Evolutionary conservation across 495 filamentous ascomycete genomes (phyloP), one percentile per base, ranked within the genome.

Genomic region (Hyaloscypha hepaticicola): DNA sequence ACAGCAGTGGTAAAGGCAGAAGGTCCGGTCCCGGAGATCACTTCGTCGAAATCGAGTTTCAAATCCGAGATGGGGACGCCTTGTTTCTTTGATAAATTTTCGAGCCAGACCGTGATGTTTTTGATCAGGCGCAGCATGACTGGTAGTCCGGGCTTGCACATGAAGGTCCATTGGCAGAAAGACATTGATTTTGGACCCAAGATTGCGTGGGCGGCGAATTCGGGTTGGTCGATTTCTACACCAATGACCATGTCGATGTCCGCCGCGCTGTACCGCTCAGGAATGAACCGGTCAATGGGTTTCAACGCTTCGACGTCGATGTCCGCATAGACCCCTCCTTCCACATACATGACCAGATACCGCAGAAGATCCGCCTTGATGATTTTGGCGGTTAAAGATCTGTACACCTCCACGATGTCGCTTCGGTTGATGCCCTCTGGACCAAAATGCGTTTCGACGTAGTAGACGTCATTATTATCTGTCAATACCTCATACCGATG

Each of bases 101-200:
- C 77, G 38, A 89, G 77, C 83, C 86, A 88, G 2, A 70, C 68
- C 64, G 86, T 76, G 69, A 88, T 87, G 60, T 83, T 79, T 66
- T 88, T 82, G 28, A 88, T 77, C 14, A 88, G 77, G 16, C 77
- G 71, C 75, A 87, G 78, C 83, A 90, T 83, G 64, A 88, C 82
- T 33, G 84, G 85, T 27, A 82, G 80, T 61, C 80, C 77, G 5
- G 85, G 83, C 71, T 85, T 87, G 74, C 80, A 82, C 76, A 85
- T 83, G 64, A 88, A 86, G 11, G 86, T 88, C 86, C 87, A 90
- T 69, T 88, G 86, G 74, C 85, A 88, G 68, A 89, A 89, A 19
- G 84, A 87, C 25, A 77, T 72, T 19, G 79, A 86, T 69, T 87
- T 88, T 55, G 77, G 76, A 27, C 87, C 86, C 14, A 88, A 80